phyloP scores from a whole-genome alignment of 208 protist species.

The Crithidia expoeki region DNA sequence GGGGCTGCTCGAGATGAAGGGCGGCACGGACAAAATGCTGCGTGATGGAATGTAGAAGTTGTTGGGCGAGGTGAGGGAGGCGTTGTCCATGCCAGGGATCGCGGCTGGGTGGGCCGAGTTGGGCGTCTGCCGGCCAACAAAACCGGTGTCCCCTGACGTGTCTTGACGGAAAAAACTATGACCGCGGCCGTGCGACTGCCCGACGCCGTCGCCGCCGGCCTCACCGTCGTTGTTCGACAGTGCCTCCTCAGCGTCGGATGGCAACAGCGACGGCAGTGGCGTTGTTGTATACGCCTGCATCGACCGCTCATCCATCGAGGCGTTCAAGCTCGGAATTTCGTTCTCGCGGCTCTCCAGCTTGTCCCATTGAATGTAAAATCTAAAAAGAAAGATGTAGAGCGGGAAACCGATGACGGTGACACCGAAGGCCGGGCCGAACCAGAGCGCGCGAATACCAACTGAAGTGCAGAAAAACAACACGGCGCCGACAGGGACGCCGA shows the following conservation, averaged over 20 bases:
- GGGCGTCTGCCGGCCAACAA: not conserved
- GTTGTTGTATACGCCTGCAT: slow-evolving; percentile 16
- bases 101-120: not conserved
- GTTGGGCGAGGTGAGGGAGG: slow-evolving; percentile 26
- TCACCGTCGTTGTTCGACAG: slow-evolving; percentile 2
- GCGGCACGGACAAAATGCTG: slow-evolving; percentile 35
- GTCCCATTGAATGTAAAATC: slow-evolving; percentile 73
- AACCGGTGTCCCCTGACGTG: not conserved
- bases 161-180: slow-evolving; percentile 1
- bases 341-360: slow-evolving; percentile 39
- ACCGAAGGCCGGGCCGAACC: slow-evolving; percentile 69
- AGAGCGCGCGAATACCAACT: slow-evolving; percentile 70
- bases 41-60: slow-evolving; percentile 39
- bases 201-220: not conserved
- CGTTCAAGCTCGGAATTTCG: slow-evolving; percentile 31
- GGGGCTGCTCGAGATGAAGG: slow-evolving; percentile 8
- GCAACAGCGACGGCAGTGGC: not conserved
- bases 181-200: not conserved
- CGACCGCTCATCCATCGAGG: slow-evolving; percentile 36
- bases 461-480: slow-evolving; percentile 62
- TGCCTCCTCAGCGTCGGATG: slow-evolving; percentile 21
- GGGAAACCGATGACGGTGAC: slow-evolving; percentile 64
- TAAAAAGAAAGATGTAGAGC: slow-evolving; percentile 65
- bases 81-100: slow-evolving; percentile 10
- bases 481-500: slow-evolving; percentile 69